Evolutionary conservation across 805 yeast genomes (phyloP).

Genomic region (Metschnikowia chrysomelidarum): DNA sequence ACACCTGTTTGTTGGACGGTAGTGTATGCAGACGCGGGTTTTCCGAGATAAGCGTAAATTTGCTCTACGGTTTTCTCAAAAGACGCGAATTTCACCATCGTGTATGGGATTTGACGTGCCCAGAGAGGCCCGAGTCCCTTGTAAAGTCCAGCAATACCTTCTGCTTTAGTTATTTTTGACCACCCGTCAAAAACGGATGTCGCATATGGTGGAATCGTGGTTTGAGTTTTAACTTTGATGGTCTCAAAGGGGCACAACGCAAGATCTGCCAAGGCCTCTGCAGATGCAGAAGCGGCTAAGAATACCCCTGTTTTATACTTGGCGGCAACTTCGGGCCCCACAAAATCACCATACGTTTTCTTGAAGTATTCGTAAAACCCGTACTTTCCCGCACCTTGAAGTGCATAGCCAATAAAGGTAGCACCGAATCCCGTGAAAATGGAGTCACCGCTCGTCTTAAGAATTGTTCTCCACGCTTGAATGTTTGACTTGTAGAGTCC

Average conservation of each 20-base stretch:
- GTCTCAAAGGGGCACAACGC: slow-evolving; percentile 93
- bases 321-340: slow-evolving; percentile 61
- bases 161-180: slow-evolving; percentile 60
- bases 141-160: slow-evolving; percentile 75
- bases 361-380: slow-evolving; percentile 94
- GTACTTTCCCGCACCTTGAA: slow-evolving; percentile 97
- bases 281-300: slow-evolving; percentile 85
- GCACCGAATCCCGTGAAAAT: slow-evolving; percentile 90
- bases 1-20: slow-evolving; percentile 86
- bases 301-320: slow-evolving; percentile 72
- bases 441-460: slow-evolving; percentile 75
- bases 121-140: slow-evolving; percentile 90
- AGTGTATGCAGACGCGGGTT: slow-evolving; percentile 68
- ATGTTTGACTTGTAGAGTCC: slow-evolving; percentile 68
- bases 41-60: slow-evolving; percentile 73
- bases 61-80: slow-evolving; percentile 87
- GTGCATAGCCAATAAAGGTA: slow-evolving; percentile 86
- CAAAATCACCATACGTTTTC: slow-evolving; percentile 63
- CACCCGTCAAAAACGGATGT: slow-evolving; percentile 62
- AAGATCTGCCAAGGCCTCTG: slow-evolving; percentile 90
- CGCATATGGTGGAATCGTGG: slow-evolving; percentile 86
- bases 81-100: slow-evolving; percentile 95
- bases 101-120: slow-evolving; percentile 97
- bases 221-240: slow-evolving; percentile 90
- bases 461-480: slow-evolving; percentile 78